Evolutionary conservation across 176 grass and related monocot genomes (phyloP).

Genomic region (Thinopyrum elongatum): DNA sequence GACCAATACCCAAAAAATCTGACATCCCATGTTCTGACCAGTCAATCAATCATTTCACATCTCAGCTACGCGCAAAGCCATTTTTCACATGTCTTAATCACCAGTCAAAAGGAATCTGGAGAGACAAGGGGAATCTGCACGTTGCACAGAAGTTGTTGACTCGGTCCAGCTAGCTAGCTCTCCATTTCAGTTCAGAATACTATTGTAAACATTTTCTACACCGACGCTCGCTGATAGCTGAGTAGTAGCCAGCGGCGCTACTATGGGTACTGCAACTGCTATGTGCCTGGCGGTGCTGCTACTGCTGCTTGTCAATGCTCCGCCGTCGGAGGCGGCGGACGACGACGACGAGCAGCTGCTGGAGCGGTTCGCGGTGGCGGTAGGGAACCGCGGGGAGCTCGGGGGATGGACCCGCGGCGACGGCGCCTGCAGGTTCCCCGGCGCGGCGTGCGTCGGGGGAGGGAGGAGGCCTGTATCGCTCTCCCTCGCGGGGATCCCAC

Average conservation of each 20-base stretch:
- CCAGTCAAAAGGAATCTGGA: too few species aligned
- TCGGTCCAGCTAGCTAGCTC: too few species aligned
- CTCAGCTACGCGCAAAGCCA: too few species aligned
- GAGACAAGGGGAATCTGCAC: too few species aligned
- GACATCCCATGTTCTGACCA: too few species aligned
- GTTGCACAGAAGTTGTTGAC: too few species aligned
- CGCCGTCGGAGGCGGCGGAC: neutral
- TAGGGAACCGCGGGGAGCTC: slow-evolving; percentile 30
- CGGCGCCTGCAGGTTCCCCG: slow-evolving; percentile 34
- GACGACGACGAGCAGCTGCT: slow-evolving; percentile 50
- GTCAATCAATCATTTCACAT: too few species aligned
- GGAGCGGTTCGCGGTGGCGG: slow-evolving; percentile 38
- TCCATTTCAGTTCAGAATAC: too few species aligned
- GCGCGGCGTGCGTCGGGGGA: slow-evolving; percentile 29
- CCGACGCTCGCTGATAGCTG: neutral
- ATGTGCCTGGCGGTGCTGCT: neutral
- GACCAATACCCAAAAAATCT: too few species aligned
- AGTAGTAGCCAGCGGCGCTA: neutral
- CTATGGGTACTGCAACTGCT: neutral
- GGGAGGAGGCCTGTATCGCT: slow-evolving; percentile 31
- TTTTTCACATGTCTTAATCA: too few species aligned
- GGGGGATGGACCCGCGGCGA: slow-evolving; percentile 32
- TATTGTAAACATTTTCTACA: neutral
- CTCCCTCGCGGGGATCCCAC: slow-evolving; percentile 4
- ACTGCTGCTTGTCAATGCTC: neutral